Evolutionary conservation across 1,284 basidiomycete species (phyloP).

Genomic region (Phylloporus sp.): DNA sequence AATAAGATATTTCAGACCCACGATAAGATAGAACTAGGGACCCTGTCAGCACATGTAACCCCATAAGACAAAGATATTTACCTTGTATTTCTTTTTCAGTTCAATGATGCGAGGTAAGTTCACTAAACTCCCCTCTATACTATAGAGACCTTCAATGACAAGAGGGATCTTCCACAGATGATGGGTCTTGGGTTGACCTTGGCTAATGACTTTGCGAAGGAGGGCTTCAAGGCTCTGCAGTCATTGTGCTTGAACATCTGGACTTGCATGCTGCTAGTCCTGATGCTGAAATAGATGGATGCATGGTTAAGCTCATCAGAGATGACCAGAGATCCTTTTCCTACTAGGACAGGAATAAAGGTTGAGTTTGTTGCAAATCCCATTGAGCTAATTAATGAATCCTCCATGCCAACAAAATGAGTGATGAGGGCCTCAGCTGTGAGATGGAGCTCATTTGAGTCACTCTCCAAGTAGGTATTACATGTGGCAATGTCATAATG

Average conservation of each 20-base stretch:
- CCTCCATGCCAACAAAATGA: conserved; percentile 89
- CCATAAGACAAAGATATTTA: conserved; percentile 40
- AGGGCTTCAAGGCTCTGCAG: conserved; percentile 83
- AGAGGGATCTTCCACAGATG: conserved; percentile 97
- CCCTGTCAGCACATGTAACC: conserved; percentile 16
- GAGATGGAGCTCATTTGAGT: conserved; percentile 84
- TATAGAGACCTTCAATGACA: conserved; percentile 95
- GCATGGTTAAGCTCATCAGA: conserved; percentile 98
- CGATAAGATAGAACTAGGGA: conserved; percentile 89
- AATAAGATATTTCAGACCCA: conserved; percentile 83
- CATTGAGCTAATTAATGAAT: conserved; percentile 92
- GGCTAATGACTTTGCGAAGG: conserved; percentile 91
- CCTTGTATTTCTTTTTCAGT: conserved; percentile 96
- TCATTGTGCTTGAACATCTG: conserved; percentile 98
- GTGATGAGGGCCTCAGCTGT: conserved; percentile 90
- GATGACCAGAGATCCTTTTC: conserved; percentile 93
- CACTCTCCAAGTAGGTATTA: conserved; percentile 84
- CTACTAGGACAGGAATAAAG: conserved; percentile 89
- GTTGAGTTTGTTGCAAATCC: conserved; percentile 99
- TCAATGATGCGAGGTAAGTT: conserved; percentile 87
- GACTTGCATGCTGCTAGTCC: conserved; percentile 89
- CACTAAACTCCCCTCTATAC: conserved; percentile 96
- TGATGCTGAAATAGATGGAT: conserved; percentile 92
- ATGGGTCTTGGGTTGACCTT: conserved; percentile 97
- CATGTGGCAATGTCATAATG: conserved; percentile 84